Evolutionary conservation across 768 basidiomycete species (phyloP), one percentile per base, ranked within the genome.

Genomic region (Cubamyces sp.): DNA sequence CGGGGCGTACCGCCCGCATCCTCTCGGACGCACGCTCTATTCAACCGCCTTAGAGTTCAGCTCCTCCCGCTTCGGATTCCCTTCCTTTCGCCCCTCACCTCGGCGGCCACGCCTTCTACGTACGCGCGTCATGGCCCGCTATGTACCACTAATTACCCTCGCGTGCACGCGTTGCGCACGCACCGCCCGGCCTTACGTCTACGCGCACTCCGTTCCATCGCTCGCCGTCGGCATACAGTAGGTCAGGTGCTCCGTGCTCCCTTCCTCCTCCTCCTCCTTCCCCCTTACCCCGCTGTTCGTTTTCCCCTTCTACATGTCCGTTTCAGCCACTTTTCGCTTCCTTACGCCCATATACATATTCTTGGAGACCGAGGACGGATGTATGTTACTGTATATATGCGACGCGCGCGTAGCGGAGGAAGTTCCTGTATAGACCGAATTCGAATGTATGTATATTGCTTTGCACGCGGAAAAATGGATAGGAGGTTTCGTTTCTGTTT

Each of bases 311-410:
- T 39, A 34, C 34, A 34, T 9, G 1, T 34, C 4, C 34, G 11
- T 34, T 34, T 11, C 34, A 34, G 5, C 9, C 34, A 9, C 34
- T 11, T 34, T 34, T 34, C 34, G 34, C 34, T 34, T 34, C 34
- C 9, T 34, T 34, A 7, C 9, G 9, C 34, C 34, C 34, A 6
- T 34, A 5, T 34, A 34, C 34, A 34, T 11, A 34, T 34, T 34
- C 34, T 34, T 34, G 34, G 11, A 34, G 34, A 34, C 9, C 34
- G 34, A 34, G 34, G 34, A 34, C 34, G 34, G 47, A 57, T 57
- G 56, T 57, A 57, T 57, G 56, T 41, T 57, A 49, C 45, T 25
- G 56, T 57, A 49, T 57, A 57, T 57, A 49, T 37, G 9, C 1
- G 9, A 11, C 34, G 34, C 34, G 9, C 34, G 11, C 34, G 34